phyloP scores from a whole-genome alignment of 192 early-diverging fungal genomes.

The Linnemannia schmuckeri region DNA sequence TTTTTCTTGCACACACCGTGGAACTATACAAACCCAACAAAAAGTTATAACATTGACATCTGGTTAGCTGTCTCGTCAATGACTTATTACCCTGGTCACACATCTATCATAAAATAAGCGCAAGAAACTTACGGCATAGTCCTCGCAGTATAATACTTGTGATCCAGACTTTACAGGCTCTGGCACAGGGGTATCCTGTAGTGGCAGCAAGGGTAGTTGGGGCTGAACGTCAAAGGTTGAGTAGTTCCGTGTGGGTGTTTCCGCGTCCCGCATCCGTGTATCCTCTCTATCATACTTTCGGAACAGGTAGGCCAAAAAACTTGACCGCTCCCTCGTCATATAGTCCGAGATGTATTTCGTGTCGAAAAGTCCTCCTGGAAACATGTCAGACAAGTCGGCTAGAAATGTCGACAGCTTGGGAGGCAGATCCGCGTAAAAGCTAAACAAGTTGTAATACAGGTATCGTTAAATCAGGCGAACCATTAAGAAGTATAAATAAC shows the following conservation, averaged over 20 bases:
- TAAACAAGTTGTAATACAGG: not conserved
- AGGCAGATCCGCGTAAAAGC: conserved; percentile 88
- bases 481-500: too few species aligned
- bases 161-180: not conserved
- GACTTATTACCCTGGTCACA: not conserved
- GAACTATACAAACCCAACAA: conserved; percentile 58
- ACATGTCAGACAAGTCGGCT: conserved; percentile 84
- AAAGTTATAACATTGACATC: not conserved
- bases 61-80: not conserved
- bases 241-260: not conserved
- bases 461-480: not conserved
- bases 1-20: conserved; percentile 85
- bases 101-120: not conserved
- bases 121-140: conserved; percentile 81
- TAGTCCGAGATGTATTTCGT: conserved; percentile 91
- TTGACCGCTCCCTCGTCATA: conserved; percentile 70
- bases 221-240: conserved; percentile 39
- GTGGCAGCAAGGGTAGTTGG: conserved; percentile 12
- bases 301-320: conserved; percentile 81
- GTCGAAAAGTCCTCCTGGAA: conserved; percentile 90
- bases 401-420: conserved; percentile 76
- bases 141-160: conserved; percentile 65
- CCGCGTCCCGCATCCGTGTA: conserved; percentile 10
- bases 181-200: not conserved
- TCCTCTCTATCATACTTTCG: conserved; percentile 63